A percentile compares a stretch with the other conserved stretches of the same genome.
Evolutionary conservation across 768 basidiomycete genomes (phyloP).

Genomic region (Auricularia cornea): DNA sequence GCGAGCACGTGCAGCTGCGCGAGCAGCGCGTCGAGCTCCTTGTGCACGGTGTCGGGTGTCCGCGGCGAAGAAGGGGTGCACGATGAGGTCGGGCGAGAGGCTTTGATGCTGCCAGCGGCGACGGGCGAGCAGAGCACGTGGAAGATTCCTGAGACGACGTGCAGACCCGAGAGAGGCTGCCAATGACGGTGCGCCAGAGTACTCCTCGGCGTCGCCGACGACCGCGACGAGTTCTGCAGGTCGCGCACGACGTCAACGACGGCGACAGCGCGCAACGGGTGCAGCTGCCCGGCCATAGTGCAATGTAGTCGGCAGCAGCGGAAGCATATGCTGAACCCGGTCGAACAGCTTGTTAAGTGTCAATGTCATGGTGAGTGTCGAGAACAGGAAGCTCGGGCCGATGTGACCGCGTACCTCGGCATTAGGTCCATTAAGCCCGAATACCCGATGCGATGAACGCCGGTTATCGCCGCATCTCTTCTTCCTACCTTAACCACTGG

Average conservation of each 20-base stretch:
- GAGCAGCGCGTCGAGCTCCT: conserved; percentile 58
- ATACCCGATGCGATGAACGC: no score
- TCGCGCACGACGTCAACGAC: not conserved
- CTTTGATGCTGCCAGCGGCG: conserved; percentile 90
- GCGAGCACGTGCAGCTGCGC: conserved; percentile 86
- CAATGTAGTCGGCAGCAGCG: conserved; percentile 77
- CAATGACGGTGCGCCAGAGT: conserved; percentile 91
- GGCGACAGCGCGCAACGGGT: conserved; percentile 11
- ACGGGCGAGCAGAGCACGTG: conserved; percentile 96
- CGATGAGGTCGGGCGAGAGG: conserved; percentile 93
- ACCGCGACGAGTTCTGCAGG: conserved; percentile 77
- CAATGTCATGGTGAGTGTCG: no score
- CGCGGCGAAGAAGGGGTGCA: conserved; percentile 77
- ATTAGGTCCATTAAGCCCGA: no score
- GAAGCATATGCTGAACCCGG: conserved; percentile 76
- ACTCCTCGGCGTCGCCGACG: conserved; percentile 91
- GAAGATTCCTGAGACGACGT: conserved; percentile 86
- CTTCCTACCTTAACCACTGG: no score
- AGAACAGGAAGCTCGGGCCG: no score
- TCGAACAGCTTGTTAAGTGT: conserved; percentile 52
- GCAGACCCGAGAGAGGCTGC: conserved; percentile 83
- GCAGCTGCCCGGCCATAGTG: conserved; percentile 93
- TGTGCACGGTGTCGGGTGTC: conserved; percentile 34
- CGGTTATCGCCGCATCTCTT: no score
- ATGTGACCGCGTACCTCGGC: no score